Evolutionary conservation across 2,329 filamentous ascomycete genomes (phyloP), one percentile per base, ranked within the genome.

Genomic region (Ceratocystis smalleyi): DNA sequence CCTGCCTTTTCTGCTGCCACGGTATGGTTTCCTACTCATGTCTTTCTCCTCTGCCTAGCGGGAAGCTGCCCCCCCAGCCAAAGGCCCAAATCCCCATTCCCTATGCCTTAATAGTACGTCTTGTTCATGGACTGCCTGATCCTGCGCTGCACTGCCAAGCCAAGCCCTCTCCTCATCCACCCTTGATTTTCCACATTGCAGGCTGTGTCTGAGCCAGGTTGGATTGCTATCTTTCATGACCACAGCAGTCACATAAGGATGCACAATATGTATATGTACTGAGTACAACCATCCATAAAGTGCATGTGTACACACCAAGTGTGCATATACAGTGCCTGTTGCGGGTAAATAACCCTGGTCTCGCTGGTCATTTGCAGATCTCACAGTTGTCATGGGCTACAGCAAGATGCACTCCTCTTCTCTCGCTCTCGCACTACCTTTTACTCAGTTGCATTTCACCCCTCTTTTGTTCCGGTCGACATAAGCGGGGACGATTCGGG

Each of bases 301-400:
- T 27, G 47, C 47, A 51, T 51, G 22, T 51, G 15, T 35, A 57
- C 22, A 57, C 30, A 30, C 30, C 54, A 6, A 35, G 6, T 35
- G 12, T 57, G 54, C 30, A 57, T 57, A 35, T 35, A 7, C 24
- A 57, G 27, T 30, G 17, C 27, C 54, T 30, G 8, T 19, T 57
- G 54, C 22, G 19, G 47, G 3, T 24, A 27, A 27, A 27, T 22
- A 15, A 22, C 54, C 54, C 54, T 30, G 54, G 54, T n/a, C 54
- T 57, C 54, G 54, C 54, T 57, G 19, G 54, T 35, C 54, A 57
- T 15, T 27, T 57, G 54, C 54, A 57, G 27, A 57, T 57, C 54
- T 35, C 54, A 57, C 30, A 51, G 54, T 35, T 57, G 27, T 35
- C 54, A 35, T 57, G 30, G 54, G 24, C 24, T 57, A n/a, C 54